phyloP scores from a whole-genome alignment of 108 stramenopile genomes.

The Hondaea fermentalgiana region DNA sequence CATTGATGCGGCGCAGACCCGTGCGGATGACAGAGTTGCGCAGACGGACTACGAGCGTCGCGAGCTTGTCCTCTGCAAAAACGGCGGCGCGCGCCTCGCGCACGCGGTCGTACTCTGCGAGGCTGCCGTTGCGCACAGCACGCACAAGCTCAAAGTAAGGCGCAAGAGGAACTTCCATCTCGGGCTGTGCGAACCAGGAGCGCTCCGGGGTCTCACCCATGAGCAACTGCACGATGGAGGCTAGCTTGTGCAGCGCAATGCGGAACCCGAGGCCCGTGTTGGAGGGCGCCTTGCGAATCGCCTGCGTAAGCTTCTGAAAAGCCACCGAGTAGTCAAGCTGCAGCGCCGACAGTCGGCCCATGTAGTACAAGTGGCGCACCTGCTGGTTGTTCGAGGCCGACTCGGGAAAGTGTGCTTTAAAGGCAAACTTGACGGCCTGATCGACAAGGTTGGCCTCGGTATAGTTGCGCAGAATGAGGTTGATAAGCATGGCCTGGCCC shows the following conservation, averaged over 20 bases:
- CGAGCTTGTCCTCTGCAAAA: constrained; percentile 71
- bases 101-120: constrained; percentile 68
- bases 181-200: constrained; percentile 61
- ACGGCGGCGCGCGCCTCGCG: constrained; percentile 55
- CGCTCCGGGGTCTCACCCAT: constrained; percentile 95
- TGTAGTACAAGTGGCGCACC: constrained; percentile 88
- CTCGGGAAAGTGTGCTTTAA: constrained; percentile 80
- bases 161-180: constrained; percentile 62
- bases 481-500: constrained; percentile 45
- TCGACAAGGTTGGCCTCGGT: constrained; percentile 55
- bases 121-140: constrained; percentile 87
- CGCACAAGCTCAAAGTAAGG: constrained; percentile 86
- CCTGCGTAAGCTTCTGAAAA: constrained; percentile 80
- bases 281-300: constrained; percentile 84
- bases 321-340: constrained; percentile 88
- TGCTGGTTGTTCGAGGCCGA: constrained; percentile 76
- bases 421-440: constrained; percentile 82
- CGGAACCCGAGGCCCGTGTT: constrained; percentile 83
- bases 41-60: constrained; percentile 82
- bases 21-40: constrained; percentile 95
- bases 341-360: constrained; percentile 82
- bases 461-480: constrained; percentile 42
- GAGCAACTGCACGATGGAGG: constrained; percentile 81
- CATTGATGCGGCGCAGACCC: constrained; percentile 81
- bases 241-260: constrained; percentile 68